Percentiles rank a stretch among this genome's conserved stretches.
phyloP scores from a whole-genome alignment of 805 yeast species.

The Ascoidea tarda region DNA sequence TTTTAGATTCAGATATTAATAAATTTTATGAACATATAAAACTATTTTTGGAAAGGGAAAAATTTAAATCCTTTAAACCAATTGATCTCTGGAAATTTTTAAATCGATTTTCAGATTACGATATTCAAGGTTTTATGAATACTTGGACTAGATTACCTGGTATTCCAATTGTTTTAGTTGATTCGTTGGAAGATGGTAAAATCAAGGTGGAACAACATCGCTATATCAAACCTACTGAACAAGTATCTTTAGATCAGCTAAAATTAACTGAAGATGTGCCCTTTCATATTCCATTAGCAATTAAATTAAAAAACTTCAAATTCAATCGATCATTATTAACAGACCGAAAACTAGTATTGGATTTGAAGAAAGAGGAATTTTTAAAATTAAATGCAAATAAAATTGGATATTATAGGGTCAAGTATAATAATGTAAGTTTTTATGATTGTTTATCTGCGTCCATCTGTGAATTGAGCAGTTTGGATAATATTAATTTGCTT shows the following conservation, averaged over 20 bases:
- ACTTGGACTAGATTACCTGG: slow-evolving; percentile 54
- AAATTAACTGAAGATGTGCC: slow-evolving; percentile 36
- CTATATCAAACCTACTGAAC: slow-evolving; percentile 11
- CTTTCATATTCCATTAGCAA: slow-evolving; percentile 43
- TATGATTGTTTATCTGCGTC: slow-evolving; percentile 15
- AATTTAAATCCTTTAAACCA: slow-evolving; percentile 29
- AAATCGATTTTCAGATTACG: slow-evolving; percentile 21
- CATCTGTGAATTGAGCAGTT: slow-evolving; percentile 12
- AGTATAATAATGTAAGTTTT: slow-evolving; percentile 23
- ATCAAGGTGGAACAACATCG: slow-evolving; percentile 26
- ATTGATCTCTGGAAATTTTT: slow-evolving; percentile 37
- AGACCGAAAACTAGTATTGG: slow-evolving; percentile 13
- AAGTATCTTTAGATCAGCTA: slow-evolving; percentile 14
- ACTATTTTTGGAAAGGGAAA: slow-evolving; percentile 21
- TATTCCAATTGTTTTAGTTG: slow-evolving; percentile 34
- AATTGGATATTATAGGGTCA: slow-evolving; percentile 32
- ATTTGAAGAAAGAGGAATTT: slow-evolving; percentile 19
- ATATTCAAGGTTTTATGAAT: slow-evolving; percentile 35
- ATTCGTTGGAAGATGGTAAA: slow-evolving; percentile 14
- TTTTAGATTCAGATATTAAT: slow-evolving; percentile 16
- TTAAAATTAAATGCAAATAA: slow-evolving; percentile 29
- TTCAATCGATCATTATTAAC: neutral
- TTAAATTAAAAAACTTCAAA: neutral
- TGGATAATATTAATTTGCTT: slow-evolving; percentile 19
- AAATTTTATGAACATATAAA: slow-evolving; percentile 23